These are phyloP conservation scores for Penicillium lividum DNA, from an alignment of 495 filamentous ascomycete species.

Conservation along the genomic window DNA sequence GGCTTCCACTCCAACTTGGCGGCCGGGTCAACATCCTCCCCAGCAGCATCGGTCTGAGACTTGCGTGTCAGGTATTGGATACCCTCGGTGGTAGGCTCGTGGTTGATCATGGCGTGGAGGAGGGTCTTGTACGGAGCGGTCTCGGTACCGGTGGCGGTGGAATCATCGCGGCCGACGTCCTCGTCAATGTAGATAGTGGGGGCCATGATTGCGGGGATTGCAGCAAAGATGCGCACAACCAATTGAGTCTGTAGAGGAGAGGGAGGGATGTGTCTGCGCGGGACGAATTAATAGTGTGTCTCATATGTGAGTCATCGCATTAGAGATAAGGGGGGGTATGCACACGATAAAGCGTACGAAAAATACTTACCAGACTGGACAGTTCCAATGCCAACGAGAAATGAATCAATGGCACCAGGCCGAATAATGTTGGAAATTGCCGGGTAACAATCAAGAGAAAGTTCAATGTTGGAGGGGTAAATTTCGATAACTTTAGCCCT, in stretches of 20 bases:
- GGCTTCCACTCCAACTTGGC: slow-evolving; percentile 71
- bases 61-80: slow-evolving; percentile 68
- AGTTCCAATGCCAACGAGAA: background rate
- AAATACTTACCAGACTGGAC: background rate
- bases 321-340: slow-evolving; percentile 6
- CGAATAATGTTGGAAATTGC: background rate
- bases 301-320: slow-evolving; percentile 20
- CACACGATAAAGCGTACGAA: background rate
- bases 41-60: slow-evolving; percentile 64
- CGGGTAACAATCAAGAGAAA: background rate
- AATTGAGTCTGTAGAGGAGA: slow-evolving; percentile 5
- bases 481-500: slow-evolving; percentile 26
- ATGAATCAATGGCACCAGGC: slow-evolving; percentile 5
- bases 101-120: slow-evolving; percentile 72
- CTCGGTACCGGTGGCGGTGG: slow-evolving; percentile 67
- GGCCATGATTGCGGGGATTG: slow-evolving; percentile 33
- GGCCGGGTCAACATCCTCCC: slow-evolving; percentile 51
- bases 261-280: slow-evolving; percentile 2
- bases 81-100: slow-evolving; percentile 56
- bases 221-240: background rate
- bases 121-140: slow-evolving; percentile 78
- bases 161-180: slow-evolving; percentile 70
- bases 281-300: slow-evolving; percentile 11
- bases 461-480: slow-evolving; percentile 37
- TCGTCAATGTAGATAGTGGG: slow-evolving; percentile 74